Evolutionary conservation across 2,329 filamentous ascomycete species (phyloP), one percentile per base, ranked within the genome.

Genomic region (Dryadomyces quercivorus): DNA sequence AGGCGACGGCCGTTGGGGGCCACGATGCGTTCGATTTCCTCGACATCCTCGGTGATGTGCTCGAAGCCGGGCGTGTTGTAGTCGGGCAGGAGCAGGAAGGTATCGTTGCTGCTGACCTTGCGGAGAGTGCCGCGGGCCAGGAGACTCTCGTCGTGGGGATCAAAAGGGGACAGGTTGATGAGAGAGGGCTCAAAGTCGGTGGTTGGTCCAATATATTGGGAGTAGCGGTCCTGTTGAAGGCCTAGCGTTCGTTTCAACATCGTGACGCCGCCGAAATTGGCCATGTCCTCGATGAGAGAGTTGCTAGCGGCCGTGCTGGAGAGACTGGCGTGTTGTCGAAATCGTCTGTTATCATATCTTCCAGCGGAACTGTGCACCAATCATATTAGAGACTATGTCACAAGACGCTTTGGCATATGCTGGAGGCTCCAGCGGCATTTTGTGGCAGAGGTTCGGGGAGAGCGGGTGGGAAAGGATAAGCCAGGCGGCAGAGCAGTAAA

Each of bases 181-280:
- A 93, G 75, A n/a, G 84, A 84, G 16, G 86, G 85, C 65, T 93
- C 88, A 64, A 91, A 88, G 62, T 90, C 86, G 51, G 87, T 90
- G 51, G 86, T 92, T 56, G 85, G 81, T 26, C 88, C 88, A 61
- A 93, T 88, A 64, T 92, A 88, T 69, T 88, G 85, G 70, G 86
- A 89, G 67, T 86, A 89, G 57, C 86, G 82, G 67, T 88, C 84
- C 63, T 80, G 74, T 66, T 92, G 87, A 60, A 93, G 75, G 57
- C 88, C 88, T 56, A 93, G 73, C 16, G 83, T 85, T 64, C 81
- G 77, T 67, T 83, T 84, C 56, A 86, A 73, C 62, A 84, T 72
- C 56, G 80, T 82, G 53, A 80, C 79, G 43, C 81, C 81, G 58
- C 81, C 81, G 62, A 85, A 79, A 66, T 85, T 84, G 65, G 82